phyloP scores from a whole-genome alignment of 1,139 yeast species.

The Blastobotrys aristatus region DNA sequence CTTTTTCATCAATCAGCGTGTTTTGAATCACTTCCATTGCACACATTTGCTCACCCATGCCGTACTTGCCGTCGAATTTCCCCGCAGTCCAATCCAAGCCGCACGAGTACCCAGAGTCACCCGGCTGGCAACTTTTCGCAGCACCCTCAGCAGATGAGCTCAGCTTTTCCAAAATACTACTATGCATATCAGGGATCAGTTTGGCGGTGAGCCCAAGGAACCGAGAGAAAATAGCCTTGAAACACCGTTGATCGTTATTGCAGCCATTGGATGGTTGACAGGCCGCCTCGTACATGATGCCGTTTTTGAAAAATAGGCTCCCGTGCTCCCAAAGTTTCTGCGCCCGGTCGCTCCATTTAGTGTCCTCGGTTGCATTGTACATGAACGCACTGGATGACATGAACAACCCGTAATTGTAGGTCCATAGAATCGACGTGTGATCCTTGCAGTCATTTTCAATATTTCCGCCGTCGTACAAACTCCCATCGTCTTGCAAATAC shows the following conservation, averaged over 20 bases:
- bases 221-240: constrained; percentile 76
- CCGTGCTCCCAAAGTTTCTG: constrained; percentile 42
- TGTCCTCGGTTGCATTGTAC: constrained; percentile 66
- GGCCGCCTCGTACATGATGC: constrained; percentile 72
- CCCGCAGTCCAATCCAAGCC: constrained; percentile 68
- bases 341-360: constrained; percentile 58
- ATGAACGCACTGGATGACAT: constrained; percentile 78
- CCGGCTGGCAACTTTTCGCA: constrained; percentile 79
- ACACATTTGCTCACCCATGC: constrained; percentile 92
- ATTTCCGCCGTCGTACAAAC: constrained; percentile 70
- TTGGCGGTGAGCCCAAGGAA: constrained; percentile 71
- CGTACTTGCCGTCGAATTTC: constrained; percentile 76
- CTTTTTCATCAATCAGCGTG: constrained; percentile 46
- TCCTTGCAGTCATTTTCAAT: constrained; percentile 58
- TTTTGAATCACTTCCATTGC: constrained; percentile 77
- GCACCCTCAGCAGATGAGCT: constrained; percentile 71
- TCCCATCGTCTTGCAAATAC: constrained; percentile 40
- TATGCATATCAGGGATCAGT: constrained; percentile 59
- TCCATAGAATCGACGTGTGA: constrained; percentile 66
- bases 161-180: constrained; percentile 48
- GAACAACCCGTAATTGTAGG: constrained; percentile 81
- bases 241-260: constrained; percentile 85
- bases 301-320: constrained; percentile 52
- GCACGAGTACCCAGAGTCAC: constrained; percentile 84
- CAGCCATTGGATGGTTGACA: constrained; percentile 63